A percentile compares a stretch with the other conserved stretches of the same genome.
phyloP scores from a whole-genome alignment of 2,329 filamentous ascomycete genomes.

The Leptosphaerulina australis region DNA sequence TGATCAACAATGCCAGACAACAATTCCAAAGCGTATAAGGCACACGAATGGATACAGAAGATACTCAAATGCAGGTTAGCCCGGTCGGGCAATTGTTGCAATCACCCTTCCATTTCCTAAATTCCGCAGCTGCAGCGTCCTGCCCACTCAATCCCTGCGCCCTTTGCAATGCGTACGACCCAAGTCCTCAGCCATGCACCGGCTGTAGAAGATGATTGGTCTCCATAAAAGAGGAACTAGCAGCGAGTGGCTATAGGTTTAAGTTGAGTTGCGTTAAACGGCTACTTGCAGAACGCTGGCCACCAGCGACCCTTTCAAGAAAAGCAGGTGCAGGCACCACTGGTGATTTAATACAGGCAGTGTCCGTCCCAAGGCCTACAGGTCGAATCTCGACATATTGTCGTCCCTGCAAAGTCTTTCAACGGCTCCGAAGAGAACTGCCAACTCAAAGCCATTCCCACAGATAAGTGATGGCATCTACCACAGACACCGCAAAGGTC shows the following conservation, averaged over 20 bases:
- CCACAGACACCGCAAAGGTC: background rate
- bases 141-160: background rate
- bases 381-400: background rate
- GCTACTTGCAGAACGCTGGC: slow-evolving; percentile 1
- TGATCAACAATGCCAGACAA: too few relatives aligned
- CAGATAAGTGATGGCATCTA: background rate
- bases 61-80: background rate
- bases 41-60: background rate
- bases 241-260: background rate
- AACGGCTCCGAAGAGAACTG: background rate
- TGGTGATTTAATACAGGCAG: background rate
- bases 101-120: background rate
- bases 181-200: background rate
- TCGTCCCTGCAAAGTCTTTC: background rate
- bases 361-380: background rate
- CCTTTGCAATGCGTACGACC: slow-evolving; percentile 3
- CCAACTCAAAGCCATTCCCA: background rate
- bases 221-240: background rate
- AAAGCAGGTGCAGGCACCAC: background rate
- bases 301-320: background rate
- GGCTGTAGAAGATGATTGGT: background rate
- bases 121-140: background rate
- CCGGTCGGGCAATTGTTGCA: background rate
- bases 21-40: too few relatives aligned
- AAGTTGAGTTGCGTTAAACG: slow-evolving; percentile 4